Conservation (phyloP, 208 protist species). For the Acanthamoeba healyi region DNA sequence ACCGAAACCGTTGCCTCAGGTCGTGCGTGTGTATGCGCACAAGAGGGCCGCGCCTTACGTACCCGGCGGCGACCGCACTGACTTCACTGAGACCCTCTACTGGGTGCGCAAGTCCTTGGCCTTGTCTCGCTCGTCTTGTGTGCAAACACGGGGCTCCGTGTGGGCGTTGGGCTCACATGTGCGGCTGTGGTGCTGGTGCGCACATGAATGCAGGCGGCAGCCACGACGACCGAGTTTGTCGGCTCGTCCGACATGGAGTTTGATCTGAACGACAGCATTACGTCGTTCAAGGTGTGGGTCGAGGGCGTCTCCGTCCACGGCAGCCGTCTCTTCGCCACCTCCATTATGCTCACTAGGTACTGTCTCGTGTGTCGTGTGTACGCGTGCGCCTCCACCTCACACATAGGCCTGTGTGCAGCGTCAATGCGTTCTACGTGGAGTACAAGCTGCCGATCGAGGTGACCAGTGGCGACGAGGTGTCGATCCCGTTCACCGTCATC, state of each 20-base stretch:
- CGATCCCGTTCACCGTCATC: background rate
- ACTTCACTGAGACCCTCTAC: constrained; percentile 78
- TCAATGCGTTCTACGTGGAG: constrained; percentile 74
- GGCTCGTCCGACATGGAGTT: background rate
- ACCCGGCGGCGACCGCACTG: background rate
- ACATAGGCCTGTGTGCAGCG: background rate
- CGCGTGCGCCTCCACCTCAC: background rate
- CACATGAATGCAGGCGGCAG: background rate
- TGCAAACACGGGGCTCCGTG: too few species aligned
- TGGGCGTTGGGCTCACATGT: too few species aligned
- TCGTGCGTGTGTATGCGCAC: constrained; percentile 65
- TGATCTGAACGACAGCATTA: constrained; percentile 25
- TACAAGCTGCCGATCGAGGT: constrained; percentile 72
- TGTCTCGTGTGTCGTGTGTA: too few species aligned
- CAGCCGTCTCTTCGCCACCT: background rate
- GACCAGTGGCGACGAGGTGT: background rate
- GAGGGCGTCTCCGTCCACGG: constrained; percentile 1
- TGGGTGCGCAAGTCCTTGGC: background rate
- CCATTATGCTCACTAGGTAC: background rate
- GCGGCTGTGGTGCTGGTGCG: background rate
- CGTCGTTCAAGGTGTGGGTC: constrained; percentile 2
- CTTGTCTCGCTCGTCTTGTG: background rate
- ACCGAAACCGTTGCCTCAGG: background rate
- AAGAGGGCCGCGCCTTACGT: background rate
- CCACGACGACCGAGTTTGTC: background rate